Conservation (phyloP, 2,329 filamentous ascomycete species). For the Colletotrichum lupini region DNA sequence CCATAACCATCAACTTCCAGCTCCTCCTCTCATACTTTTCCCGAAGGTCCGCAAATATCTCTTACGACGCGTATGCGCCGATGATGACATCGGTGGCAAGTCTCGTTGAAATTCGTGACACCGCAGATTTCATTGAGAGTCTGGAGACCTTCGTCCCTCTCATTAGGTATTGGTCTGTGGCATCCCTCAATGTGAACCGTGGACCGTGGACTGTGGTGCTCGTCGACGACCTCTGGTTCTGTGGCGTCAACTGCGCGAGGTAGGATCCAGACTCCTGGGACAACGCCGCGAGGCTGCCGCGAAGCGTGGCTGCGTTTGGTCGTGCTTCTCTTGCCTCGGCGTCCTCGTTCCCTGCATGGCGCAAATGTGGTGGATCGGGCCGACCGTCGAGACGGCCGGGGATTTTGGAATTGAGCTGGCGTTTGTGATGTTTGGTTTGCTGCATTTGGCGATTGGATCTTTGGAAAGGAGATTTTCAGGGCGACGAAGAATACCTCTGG, state of each 20-base stretch:
- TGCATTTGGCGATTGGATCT: conserved; percentile 58
- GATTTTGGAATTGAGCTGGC: conserved; percentile 74
- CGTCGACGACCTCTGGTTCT: not conserved
- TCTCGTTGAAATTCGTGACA: not conserved
- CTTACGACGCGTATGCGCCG: not conserved
- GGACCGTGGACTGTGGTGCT: not conserved
- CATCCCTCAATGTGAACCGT: not conserved
- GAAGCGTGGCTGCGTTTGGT: conserved; percentile 57
- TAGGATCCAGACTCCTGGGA: conserved; percentile 33
- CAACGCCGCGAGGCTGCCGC: conserved; percentile 54
- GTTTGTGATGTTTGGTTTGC: conserved; percentile 59
- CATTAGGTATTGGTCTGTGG: not conserved
- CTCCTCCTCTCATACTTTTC: not conserved
- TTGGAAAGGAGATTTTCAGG: conserved; percentile 39
- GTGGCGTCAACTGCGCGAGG: not conserved
- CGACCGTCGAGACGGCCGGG: conserved; percentile 67
- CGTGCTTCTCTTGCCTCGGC: conserved; percentile 55
- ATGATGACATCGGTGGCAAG: not conserved
- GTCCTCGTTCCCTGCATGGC: conserved; percentile 69
- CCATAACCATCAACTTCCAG: not conserved
- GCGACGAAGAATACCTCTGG: not conserved
- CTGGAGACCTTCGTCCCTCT: not conserved
- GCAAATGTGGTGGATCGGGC: conserved; percentile 69
- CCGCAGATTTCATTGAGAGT: not conserved
- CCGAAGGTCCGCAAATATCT: not conserved